Percentiles rank a stretch among this genome's conserved stretches.
Evolutionary conservation across 78 protist genomes (phyloP).

Genomic region (Speleostelium caveatum): DNA sequence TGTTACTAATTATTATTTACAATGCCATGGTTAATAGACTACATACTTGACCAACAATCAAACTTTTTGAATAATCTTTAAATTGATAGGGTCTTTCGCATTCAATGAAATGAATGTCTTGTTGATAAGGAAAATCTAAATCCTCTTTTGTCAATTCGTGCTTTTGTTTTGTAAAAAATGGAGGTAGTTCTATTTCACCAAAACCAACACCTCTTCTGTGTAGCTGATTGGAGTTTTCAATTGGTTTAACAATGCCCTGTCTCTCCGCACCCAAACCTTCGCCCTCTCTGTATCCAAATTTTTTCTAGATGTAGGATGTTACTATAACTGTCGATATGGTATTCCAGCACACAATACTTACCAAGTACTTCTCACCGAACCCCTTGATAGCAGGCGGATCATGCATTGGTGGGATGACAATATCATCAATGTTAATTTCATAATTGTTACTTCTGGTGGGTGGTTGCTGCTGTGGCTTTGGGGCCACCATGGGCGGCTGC

Average conservation of each 20-base stretch:
- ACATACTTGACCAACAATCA: not conserved
- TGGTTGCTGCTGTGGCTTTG: too few relatives aligned
- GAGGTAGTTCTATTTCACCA: conserved; percentile 17
- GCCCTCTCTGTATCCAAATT: conserved; percentile 12
- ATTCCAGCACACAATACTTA: too few relatives aligned
- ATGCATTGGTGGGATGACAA: too few relatives aligned
- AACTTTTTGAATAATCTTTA: not conserved
- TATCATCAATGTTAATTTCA: too few relatives aligned
- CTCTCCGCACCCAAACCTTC: conserved; percentile 38
- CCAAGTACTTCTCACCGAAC: too few relatives aligned
- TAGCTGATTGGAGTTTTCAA: not conserved
- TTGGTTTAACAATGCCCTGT: conserved; percentile 11
- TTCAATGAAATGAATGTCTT: conserved; percentile 4
- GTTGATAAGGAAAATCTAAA: conserved; percentile 19
- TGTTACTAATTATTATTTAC: too few relatives aligned
- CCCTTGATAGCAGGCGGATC: too few relatives aligned
- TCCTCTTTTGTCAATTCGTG: conserved; percentile 16
- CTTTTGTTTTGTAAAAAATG: conserved; percentile 1
- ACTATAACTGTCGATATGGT: too few relatives aligned
- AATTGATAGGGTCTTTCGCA: not conserved
- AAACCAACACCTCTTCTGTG: conserved; percentile 7
- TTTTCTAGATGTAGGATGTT: not conserved
- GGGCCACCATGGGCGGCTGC: too few relatives aligned
- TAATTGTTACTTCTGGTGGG: too few relatives aligned
- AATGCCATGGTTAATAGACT: too few relatives aligned